Evolutionary conservation across 176 grass and related monocot species (phyloP), one percentile per base, ranked within the genome.

Genomic region (Eremochloa ophiuroides): DNA sequence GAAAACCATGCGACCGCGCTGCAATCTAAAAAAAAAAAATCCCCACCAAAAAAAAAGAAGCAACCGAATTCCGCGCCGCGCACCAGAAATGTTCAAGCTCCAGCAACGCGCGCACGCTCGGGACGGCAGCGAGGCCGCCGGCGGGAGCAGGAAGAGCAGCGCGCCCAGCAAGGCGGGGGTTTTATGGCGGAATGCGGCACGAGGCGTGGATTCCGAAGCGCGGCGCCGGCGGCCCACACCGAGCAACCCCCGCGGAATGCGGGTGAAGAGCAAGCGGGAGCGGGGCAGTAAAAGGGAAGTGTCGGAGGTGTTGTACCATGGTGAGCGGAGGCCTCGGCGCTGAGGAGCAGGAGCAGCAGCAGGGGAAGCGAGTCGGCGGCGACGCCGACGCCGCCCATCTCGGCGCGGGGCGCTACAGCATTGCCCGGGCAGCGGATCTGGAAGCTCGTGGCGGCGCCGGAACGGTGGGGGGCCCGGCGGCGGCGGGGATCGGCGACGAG

Each of bases 391-490:
- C 11, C 69, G 38, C 28, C 46, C 88, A 85, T 86, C 18, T 55
- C 65, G 66, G 46, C 48, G 3, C 51, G 12, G 3, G 2, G 27
- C 39, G 41, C 77, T 48, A 85, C 76, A 43, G 73, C 88, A 89
- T 89, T 86, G 88, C 23, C 46, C 14, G 66, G 0, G 25, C 27
- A 46, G 58, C 78, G 83, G 83, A 89, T 89, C 88, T 85, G 83
- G 82, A 66, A 73, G 73, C 83, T 78, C 47, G 74, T 1, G 22
- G 75, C 22, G 10, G 66, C 18, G 34, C 1, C 42, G 80, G 82
- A 53, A 53, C 81, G 67, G 44, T 15, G 8, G 20, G 18, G 6
- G 1, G 17, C 5, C 12, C 42, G 17, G 47, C 9, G 34, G 33
- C 23, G 35, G 16, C 3, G 67, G 68, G 38, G 51, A 68, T 59